Conservation (phyloP, 176 grass and related monocot genomes). For the Urochloa ruziziensis region DNA sequence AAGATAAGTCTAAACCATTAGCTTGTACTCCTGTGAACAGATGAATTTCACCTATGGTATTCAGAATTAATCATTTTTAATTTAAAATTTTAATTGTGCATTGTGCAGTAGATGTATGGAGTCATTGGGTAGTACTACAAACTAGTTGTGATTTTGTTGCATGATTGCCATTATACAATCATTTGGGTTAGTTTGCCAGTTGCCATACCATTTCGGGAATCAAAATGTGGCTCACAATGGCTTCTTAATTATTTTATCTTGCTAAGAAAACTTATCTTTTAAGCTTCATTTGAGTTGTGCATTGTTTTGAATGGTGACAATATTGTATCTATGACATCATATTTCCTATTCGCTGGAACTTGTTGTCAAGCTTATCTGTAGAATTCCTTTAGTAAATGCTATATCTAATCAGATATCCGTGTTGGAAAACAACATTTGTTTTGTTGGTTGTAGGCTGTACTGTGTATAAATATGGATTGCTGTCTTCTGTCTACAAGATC, state of each 20-base stretch:
- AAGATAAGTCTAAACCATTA: not conserved
- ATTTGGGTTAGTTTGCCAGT: not conserved
- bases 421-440: not conserved
- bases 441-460: not conserved
- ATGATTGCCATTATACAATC: not conserved
- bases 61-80: not conserved
- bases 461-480: not conserved
- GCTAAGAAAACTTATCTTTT: not conserved
- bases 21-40: not conserved
- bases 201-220: not conserved
- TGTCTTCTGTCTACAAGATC: not conserved
- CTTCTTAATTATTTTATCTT: not conserved
- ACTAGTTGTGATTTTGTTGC: not conserved
- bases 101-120: conserved; percentile 10
- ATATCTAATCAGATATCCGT: not conserved
- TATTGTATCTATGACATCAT: not conserved
- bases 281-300: not conserved
- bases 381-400: not conserved
- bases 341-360: not conserved
- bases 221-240: not conserved
- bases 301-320: not conserved
- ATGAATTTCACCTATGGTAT: not conserved
- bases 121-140: not conserved
- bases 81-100: not conserved
- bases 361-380: not conserved